Conservation (phyloP, 257 asterid species). For the Oldenlandia corymbosa region DNA sequence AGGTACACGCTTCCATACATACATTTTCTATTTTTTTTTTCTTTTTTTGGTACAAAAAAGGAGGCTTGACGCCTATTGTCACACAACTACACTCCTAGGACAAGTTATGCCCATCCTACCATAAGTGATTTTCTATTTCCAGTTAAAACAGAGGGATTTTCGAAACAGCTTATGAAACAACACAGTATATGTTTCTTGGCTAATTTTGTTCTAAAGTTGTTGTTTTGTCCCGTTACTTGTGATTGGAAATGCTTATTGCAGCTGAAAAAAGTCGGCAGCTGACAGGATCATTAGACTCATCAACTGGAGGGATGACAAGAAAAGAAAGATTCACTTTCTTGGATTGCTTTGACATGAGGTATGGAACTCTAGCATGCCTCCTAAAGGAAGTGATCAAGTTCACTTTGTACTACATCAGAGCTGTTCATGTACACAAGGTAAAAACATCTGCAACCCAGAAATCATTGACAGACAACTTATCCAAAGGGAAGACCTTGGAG, state of each 20-base stretch:
- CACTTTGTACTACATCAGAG: slow-evolving; percentile 41
- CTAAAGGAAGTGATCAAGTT: slow-evolving; percentile 39
- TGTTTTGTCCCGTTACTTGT: not conserved
- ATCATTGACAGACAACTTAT: slow-evolving; percentile 26
- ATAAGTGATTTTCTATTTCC: too few relatives aligned
- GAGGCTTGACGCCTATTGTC: too few relatives aligned
- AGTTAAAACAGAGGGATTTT: too few relatives aligned
- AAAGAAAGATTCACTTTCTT: slow-evolving; percentile 44
- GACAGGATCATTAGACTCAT: slow-evolving; percentile 31
- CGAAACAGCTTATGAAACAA: too few relatives aligned
- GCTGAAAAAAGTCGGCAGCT: slow-evolving; percentile 53
- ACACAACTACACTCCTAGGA: too few relatives aligned
- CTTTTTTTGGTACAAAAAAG: too few relatives aligned
- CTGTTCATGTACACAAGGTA: slow-evolving; percentile 37
- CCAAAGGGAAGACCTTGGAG: slow-evolving; percentile 21
- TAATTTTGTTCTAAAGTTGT: not conserved
- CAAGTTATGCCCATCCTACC: too few relatives aligned
- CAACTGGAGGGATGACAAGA: slow-evolving; percentile 26
- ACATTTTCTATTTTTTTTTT: too few relatives aligned
- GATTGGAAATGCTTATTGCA: slow-evolving; percentile 9
- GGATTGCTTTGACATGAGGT: slow-evolving; percentile 46
- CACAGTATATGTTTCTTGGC: too few relatives aligned
- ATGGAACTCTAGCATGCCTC: slow-evolving; percentile 46
- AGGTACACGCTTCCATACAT: slow-evolving; percentile 21
- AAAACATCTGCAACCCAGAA: slow-evolving; percentile 31